Percentiles rank a stretch among this genome's conserved stretches.
phyloP scores from a whole-genome alignment of 1,284 basidiomycete species.

The Ustilago bromivora region DNA sequence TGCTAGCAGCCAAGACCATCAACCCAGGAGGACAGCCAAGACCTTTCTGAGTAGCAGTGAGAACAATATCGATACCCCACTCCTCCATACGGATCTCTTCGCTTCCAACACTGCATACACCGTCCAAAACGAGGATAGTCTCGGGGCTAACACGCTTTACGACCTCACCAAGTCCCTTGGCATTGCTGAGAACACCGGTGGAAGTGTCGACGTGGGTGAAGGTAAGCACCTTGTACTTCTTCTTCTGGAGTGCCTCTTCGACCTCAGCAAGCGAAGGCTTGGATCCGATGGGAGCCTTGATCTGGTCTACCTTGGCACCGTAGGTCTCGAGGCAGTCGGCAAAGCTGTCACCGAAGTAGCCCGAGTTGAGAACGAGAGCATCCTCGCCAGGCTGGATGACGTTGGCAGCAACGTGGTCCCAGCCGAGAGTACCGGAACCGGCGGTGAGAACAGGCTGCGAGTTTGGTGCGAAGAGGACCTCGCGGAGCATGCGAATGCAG shows the following conservation, averaged over 20 bases:
- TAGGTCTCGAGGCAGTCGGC: slow-evolving; percentile 76
- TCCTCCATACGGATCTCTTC: slow-evolving; percentile 94
- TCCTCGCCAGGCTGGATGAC: slow-evolving; percentile 82
- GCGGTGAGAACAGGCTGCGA: slow-evolving; percentile 80
- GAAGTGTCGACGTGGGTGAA: slow-evolving; percentile 84
- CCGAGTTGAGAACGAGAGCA: slow-evolving; percentile 79
- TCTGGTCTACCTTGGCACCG: slow-evolving; percentile 87
- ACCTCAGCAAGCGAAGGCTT: slow-evolving; percentile 77
- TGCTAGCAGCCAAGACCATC: slow-evolving; percentile 84
- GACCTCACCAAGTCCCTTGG: slow-evolving; percentile 80
- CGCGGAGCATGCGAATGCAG: slow-evolving; percentile 86
- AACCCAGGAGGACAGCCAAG: slow-evolving; percentile 94
- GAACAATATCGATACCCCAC: slow-evolving; percentile 91
- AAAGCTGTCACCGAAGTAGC: slow-evolving; percentile 68
- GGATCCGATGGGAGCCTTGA: slow-evolving; percentile 85
- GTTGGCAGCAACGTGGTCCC: slow-evolving; percentile 77
- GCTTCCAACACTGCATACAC: slow-evolving; percentile 93
- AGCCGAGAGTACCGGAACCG: slow-evolving; percentile 93
- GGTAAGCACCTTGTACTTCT: slow-evolving; percentile 90
- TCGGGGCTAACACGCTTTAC: slow-evolving; percentile 85
- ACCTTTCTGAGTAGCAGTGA: slow-evolving; percentile 94
- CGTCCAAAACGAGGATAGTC: slow-evolving; percentile 87
- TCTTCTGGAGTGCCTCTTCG: slow-evolving; percentile 79
- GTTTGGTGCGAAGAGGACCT: slow-evolving; percentile 74
- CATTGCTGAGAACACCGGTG: slow-evolving; percentile 84